Base-by-base conservation (phyloP, 441 rosid species). In the Gossypium aridum region DNA sequence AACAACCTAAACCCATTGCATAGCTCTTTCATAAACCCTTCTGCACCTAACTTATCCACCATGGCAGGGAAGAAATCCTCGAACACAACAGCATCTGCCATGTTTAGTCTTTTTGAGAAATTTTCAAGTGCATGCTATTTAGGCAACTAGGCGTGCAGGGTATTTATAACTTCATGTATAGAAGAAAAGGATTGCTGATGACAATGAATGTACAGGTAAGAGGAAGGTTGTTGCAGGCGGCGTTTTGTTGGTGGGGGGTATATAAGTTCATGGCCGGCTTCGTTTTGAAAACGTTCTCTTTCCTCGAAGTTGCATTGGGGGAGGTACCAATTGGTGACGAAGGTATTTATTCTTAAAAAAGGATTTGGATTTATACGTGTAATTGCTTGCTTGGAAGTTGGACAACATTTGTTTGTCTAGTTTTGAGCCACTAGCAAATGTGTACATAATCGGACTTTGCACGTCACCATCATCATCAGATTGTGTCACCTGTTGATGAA, bases 41-140 rank as follows among this genome's bases (percentile, higher is more conserved):
- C 81, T 2, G 79, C 61, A 0, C 86, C 86, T 9, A 83, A 26
- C 66, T 55, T 81, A 55, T 76, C 86, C 9, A 83, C 77, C 86
- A 83, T 83, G 7, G 80, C 79, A 1, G 86, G 84, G 64, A 83
- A 83, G 23, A 74, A 79, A 70, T 83, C 86, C 19, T 83, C 86
- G 12, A 83, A 83, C 37, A 76, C 76, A 55, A 78, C 70, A n/a
- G 9, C 76, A 51, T 8, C 37, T 47, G 76, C 73, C 73, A 70
- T 70, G 31, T 23, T 34, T 34, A 34, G 2, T 34, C 43, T 7
- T 23, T 8, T 69, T 0, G 19, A 51, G 6, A 5, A 10, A 0
- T 10, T 2, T 70, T 54, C 19, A 54, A 54, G 34, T 54, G 73
- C 28, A 70, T 31, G 73, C 19, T 54, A 17, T 49, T 39, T n/a